Percentiles rank a stretch among this genome's conserved stretches.
Evolutionary conservation across 192 early-diverging fungal genomes (phyloP).

Genomic region (Borealophlyctis nickersoniae): DNA sequence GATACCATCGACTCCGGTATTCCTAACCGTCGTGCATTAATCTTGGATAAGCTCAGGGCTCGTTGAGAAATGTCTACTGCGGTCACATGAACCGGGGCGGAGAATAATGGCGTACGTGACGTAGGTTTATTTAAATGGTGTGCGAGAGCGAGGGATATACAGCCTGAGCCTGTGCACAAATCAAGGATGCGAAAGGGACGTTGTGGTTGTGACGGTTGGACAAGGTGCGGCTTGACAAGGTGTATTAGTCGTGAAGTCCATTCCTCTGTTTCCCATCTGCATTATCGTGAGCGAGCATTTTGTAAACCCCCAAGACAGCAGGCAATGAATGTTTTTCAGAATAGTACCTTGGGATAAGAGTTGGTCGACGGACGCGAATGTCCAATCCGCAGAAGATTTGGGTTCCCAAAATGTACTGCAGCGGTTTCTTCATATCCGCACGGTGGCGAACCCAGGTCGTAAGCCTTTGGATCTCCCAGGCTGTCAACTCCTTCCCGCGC

Average conservation of each 20-base stretch:
- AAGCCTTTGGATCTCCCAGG: conserved; percentile 8
- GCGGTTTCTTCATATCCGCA: conserved; percentile 58
- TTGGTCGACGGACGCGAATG: conserved; percentile 65
- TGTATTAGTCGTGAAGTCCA: conserved; percentile 67
- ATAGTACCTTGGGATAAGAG: conserved; percentile 83
- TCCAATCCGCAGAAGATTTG: conserved; percentile 83
- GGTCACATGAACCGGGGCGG: conserved; percentile 9
- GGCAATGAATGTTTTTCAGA: conserved; percentile 60
- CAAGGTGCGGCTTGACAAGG: conserved; percentile 36
- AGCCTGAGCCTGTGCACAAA: conserved; percentile 84
- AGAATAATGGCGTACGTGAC: conserved; percentile 20
- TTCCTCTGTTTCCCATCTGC: conserved; percentile 90
- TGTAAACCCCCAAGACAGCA: not conserved
- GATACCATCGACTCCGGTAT: conserved; percentile 7
- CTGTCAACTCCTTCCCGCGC: not conserved
- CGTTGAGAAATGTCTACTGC: conserved; percentile 47
- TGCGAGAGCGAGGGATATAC: conserved; percentile 72
- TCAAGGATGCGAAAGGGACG: conserved; percentile 69
- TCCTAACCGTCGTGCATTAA: conserved; percentile 31
- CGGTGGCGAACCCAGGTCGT: conserved; percentile 24
- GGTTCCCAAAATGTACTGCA: conserved; percentile 90
- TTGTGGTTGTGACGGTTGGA: too few species aligned
- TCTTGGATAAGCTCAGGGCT: conserved; percentile 59
- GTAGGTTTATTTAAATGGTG: conserved; percentile 41
- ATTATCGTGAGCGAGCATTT: not conserved